phyloP scores from a whole-genome alignment of 1,139 yeast species.

The Yamadazyma aaseri region DNA sequence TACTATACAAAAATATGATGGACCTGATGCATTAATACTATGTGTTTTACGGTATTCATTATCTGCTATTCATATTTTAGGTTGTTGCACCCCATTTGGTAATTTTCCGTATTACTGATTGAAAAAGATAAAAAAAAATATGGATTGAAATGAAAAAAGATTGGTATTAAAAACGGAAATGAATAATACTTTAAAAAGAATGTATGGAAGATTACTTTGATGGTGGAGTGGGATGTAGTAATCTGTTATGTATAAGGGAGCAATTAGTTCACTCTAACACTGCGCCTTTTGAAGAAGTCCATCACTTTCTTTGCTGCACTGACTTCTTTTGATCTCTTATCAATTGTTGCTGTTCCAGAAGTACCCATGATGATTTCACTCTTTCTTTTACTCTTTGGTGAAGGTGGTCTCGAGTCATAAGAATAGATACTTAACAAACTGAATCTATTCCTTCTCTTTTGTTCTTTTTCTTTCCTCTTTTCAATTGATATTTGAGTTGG shows the following conservation, averaged over 20 bases:
- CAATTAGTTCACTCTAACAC: conserved; percentile 41
- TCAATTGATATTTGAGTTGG: conserved; percentile 3
- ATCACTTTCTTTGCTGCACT: conserved; percentile 77
- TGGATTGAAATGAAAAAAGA: background rate
- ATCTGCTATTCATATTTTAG: too few relatives aligned
- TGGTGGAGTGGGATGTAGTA: background rate
- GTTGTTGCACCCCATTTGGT: too few relatives aligned
- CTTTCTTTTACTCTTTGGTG: conserved; percentile 11
- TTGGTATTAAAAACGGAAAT: background rate
- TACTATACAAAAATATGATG: conserved; percentile 6
- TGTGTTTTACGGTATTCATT: background rate
- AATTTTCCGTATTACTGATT: too few relatives aligned
- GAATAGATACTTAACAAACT: conserved; percentile 54
- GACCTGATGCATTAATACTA: conserved; percentile 3
- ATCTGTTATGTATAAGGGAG: background rate
- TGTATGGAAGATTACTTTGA: background rate
- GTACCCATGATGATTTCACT: conserved; percentile 1
- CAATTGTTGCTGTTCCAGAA: conserved; percentile 7
- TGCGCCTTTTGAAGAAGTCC: conserved; percentile 79
- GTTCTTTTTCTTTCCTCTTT: conserved; percentile 9
- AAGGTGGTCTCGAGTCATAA: conserved; percentile 15
- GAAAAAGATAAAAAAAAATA: too few relatives aligned
- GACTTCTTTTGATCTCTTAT: conserved; percentile 39
- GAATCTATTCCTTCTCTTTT: conserved; percentile 44
- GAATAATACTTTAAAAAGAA: too few relatives aligned